Base-by-base conservation (phyloP, 1,284 basidiomycete species). In the Coriolopsis trogii region DNA sequence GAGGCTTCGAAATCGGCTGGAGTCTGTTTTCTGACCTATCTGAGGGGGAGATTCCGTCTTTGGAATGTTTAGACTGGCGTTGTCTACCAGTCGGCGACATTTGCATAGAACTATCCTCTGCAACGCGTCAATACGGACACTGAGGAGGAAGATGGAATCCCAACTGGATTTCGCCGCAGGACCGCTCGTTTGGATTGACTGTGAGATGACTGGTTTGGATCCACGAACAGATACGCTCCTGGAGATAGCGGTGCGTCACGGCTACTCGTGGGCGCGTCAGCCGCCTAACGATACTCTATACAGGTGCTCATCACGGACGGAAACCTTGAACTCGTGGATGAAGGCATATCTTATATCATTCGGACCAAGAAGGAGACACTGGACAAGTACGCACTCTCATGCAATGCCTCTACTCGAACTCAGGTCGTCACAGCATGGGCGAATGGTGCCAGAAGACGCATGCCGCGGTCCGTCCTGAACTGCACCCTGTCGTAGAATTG, bases 181-280 rank as follows among this genome's bases (percentile, higher is more conserved):
- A 0, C 91, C 92, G 8, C 70, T 94, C 41, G 89, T 94, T 2
- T 94, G 91, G 91, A 81, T 94, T 43, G 92, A 94, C 67, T 91
- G 91, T 63, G 91, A 94, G 70, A 94, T 94, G 92, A 92, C 90
- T 2, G 85, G 85, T 4, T 67, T 87, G 20, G 70, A 88, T 63
- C 77, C 78, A 3, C 74, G 78, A 24, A 82, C 68, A 25, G 88
- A 94, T 66, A 83, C 82, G 51, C 81, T 94, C 21, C 66, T 94
- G 4, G 91, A 94, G 66, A 86, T 90, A 64, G 87, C 87, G 12
- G 85, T 85, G 47, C 28, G 70, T 61, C 37, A 23, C 34, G n/a
- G n/a, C n/a, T n/a, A n/a, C n/a, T n/a, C n/a, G n/a, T n/a, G n/a
- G n/a, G n/a, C n/a, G n/a, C n/a, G n/a, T n/a, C n/a, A n/a, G n/a